Evolutionary conservation across 2,329 filamentous ascomycete species (phyloP), one percentile per base, ranked within the genome.

Genomic region (Ceratocystis albifundus): DNA sequence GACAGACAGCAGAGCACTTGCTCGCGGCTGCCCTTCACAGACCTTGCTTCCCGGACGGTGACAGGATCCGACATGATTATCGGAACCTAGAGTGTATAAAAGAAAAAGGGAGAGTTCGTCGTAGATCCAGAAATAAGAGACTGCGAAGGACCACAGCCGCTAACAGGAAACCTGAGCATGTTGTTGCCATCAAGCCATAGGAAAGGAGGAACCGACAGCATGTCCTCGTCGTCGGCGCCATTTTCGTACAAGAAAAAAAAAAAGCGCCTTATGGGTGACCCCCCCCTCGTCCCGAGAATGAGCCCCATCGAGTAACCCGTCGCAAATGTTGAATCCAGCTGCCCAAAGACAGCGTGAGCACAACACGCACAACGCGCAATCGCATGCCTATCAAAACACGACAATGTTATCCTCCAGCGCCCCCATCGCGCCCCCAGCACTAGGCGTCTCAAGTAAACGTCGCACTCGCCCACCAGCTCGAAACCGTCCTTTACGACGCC

Each of bases 201-300:
- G 36, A 41, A 15, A 41, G 36, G 36, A 41, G 12, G 36, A 41
- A 20, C 48, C 48, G 25, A 12, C 3, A 28, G 48, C 22, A 48
- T n/a, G 17, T n/a, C 2, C 10, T 6, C 20, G 8, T 25, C 36
- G 48, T 28, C 20, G 6, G 48, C 25, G 48, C n/a, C 48, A 15
- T 25, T 53, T 15, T 20, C 20, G 25, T 46, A 62, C n/a, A n/a
- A n/a, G n/a, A n/a, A n/a, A n/a, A n/a, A n/a, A n/a, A 64, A 65
- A 44, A 57, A 53, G 63, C 61, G 66, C 48, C 61, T 68, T 59
- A 25, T 55, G 62, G 50, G 57, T 75, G 73, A 74, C 77, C 76
- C 77, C 78, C 78, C 88, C 88, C 90, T 96, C 91, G 92, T 88
- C 84, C 91, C 93, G 88, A 96, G 90, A 96, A 96, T 97, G 91